These are phyloP conservation scores for Nothomitra cinnamomea DNA, from an alignment of 2,329 filamentous ascomycete genomes.

Conservation along the genomic window DNA sequence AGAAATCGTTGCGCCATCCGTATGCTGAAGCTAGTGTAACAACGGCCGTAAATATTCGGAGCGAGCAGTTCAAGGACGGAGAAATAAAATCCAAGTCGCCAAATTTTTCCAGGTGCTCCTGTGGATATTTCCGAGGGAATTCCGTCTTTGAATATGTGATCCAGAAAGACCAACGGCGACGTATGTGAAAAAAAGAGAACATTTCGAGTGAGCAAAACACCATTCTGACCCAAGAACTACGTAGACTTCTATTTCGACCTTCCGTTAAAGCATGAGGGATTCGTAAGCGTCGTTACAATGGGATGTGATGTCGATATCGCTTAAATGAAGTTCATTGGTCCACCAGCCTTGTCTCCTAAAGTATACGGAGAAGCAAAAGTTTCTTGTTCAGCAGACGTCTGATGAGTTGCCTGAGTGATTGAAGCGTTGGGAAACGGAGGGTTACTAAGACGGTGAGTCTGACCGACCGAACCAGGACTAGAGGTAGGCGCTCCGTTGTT, in stretches of 20 bases:
- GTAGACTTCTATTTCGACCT: conserved; percentile 1
- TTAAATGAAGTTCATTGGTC: conserved; percentile 1
- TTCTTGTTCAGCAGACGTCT: conserved; percentile 1
- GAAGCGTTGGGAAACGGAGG: not conserved
- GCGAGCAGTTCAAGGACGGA: conserved; percentile 1
- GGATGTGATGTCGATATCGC: not conserved
- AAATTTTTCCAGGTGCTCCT: not conserved
- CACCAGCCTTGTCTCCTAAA: conserved; percentile 2
- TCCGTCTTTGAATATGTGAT: not conserved
- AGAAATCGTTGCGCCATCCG: conserved; percentile 1
- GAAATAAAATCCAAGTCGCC: conserved; percentile 2
- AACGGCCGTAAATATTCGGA: conserved; percentile 2
- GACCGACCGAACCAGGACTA: not conserved
- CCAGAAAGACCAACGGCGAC: not conserved
- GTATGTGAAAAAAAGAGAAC: not conserved
- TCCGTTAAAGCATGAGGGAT: conserved; percentile 2
- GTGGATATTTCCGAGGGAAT: not conserved
- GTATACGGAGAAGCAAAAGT: not conserved
- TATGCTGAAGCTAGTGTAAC: conserved; percentile 2
- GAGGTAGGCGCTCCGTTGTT: not conserved
- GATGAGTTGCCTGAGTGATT: not conserved
- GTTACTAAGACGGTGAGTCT: conserved; percentile 1
- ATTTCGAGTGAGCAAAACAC: not conserved
- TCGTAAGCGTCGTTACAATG: conserved; percentile 1
- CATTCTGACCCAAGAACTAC: not conserved